Evolutionary conservation across 495 filamentous ascomycete genomes (phyloP).

Genomic region (Penicillium parvum): DNA sequence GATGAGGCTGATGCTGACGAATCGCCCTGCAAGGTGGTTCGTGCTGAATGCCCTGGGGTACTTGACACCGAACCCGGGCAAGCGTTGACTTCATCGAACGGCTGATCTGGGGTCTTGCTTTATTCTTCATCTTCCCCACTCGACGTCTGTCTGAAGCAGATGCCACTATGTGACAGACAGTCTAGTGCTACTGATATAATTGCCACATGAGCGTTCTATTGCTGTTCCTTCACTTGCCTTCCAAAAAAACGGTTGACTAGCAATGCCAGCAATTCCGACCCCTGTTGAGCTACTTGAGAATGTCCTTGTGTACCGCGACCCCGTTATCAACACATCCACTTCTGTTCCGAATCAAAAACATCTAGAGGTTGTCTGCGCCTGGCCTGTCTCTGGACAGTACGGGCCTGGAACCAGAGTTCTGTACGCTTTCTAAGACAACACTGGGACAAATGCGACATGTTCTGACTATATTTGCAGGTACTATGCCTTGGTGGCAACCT

Average conservation of each 20-base stretch:
- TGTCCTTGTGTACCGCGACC: conserved; percentile 26
- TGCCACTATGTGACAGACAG: neutral
- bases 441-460: no score
- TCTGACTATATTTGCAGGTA: conserved; percentile 39
- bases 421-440: conserved; percentile 41
- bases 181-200: neutral
- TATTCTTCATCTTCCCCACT: neutral
- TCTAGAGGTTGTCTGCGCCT: conserved; percentile 54
- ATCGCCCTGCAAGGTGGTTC: conserved; percentile 1
- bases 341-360: conserved; percentile 16
- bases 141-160: neutral
- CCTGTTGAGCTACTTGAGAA: conserved; percentile 21
- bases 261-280: conserved; percentile 41
- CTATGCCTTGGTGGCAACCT: conserved; percentile 55
- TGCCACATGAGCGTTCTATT: conserved; percentile 1
- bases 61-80: no score
- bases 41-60: neutral
- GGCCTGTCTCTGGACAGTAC: conserved; percentile 59
- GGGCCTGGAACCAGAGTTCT: conserved; percentile 51
- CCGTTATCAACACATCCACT: conserved; percentile 8
- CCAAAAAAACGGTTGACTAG: conserved; percentile 13
- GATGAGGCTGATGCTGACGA: conserved; percentile 25
- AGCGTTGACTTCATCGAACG: neutral
- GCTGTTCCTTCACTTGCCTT: neutral
- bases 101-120: no score